phyloP scores from a whole-genome alignment of 495 filamentous ascomycete species.

The Paragyromitra xinjiangensis region DNA sequence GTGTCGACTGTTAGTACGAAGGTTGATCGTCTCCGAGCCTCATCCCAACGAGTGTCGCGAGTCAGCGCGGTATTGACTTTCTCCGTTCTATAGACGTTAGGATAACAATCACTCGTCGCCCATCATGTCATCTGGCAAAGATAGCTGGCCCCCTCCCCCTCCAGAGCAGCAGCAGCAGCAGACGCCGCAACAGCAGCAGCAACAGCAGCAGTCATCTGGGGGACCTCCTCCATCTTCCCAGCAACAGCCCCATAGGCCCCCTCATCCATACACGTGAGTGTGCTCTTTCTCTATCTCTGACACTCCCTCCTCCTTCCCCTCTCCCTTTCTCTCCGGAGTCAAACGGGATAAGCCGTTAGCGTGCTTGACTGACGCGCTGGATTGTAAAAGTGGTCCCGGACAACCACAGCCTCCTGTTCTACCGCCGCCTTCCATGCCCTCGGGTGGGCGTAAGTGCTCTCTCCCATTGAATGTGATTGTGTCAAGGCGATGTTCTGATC shows the following conservation, averaged over 20 bases:
- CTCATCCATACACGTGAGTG: slow-evolving; percentile 50
- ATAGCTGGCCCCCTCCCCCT: slow-evolving; percentile 53
- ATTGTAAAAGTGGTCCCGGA: slow-evolving; percentile 46
- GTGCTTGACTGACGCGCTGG: slow-evolving; percentile 48
- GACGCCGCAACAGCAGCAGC: slow-evolving; percentile 46
- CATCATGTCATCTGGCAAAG: slow-evolving; percentile 55
- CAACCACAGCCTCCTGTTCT: slow-evolving; percentile 52
- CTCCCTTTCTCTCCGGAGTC: not conserved
- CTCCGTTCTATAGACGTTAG: slow-evolving; percentile 1
- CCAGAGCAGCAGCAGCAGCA: slow-evolving; percentile 45
- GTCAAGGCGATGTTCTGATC: slow-evolving; percentile 29
- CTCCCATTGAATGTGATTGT: slow-evolving; percentile 9
- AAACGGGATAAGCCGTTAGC: slow-evolving; percentile 41
- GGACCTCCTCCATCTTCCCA: slow-evolving; percentile 38
- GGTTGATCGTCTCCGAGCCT: slow-evolving; percentile 33
- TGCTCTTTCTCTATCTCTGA: slow-evolving; percentile 19
- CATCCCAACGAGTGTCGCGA: slow-evolving; percentile 30
- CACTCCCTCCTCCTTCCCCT: too few relatives aligned
- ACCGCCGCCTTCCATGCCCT: slow-evolving; percentile 50
- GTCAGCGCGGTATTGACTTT: slow-evolving; percentile 44
- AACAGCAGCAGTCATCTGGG: slow-evolving; percentile 44
- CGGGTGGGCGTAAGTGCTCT: slow-evolving; percentile 47
- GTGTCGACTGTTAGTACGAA: slow-evolving; percentile 42
- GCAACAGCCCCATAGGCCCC: slow-evolving; percentile 46
- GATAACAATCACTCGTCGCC: slow-evolving; percentile 35